Evolutionary conservation across 140 eudicot genomes (phyloP), one percentile per base, ranked within the genome.

Genomic region (Senecio squalidus): DNA sequence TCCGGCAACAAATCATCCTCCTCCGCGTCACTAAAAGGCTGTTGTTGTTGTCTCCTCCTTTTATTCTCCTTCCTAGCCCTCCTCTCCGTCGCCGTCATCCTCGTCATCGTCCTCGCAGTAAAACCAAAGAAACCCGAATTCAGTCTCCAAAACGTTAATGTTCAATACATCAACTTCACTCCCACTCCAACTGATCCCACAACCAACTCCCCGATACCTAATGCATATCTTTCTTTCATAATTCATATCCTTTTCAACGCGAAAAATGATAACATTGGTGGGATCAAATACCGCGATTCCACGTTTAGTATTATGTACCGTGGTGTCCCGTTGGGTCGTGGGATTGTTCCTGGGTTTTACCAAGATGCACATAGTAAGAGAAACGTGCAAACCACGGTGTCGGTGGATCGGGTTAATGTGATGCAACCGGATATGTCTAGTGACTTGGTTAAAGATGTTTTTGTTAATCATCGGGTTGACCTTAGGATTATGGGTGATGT

Each of bases 11-110:
- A n/a, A n/a, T n/a, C n/a, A n/a, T n/a, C 65, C 58, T 72, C 89
- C 41, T 15, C 85, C 34, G 89, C 98, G 58, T 77, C 94, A 5
- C 49, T 92, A 54, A 83, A 81, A 69, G 98, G 98, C 72, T 92
- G 98, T 60, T 87, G 95, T 76, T 92, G 98, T 75, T 92, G 95
- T 50, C 89, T 92, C 64, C 68, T 84, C 75, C 95, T 92, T 68
- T 78, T 92, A 56, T 82, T 92, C 80, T 77, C 93, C 66, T 83
- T 92, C 84, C 78, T 92, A 58, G 69, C 74, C n/a, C 89, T 87
- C 65, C 82, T 87, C 62, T 49, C 76, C 17, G 82, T 92, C 72
- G 96, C 96, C 52, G 70, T 87, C 39, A 58, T 84, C 68, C 94
- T 91, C 78, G 60, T 91, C 60, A 61, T 91, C 33, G 64, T 92